Conservation (phyloP, 2,329 filamentous ascomycete species). For the Paracoccidioides lutzii region DNA sequence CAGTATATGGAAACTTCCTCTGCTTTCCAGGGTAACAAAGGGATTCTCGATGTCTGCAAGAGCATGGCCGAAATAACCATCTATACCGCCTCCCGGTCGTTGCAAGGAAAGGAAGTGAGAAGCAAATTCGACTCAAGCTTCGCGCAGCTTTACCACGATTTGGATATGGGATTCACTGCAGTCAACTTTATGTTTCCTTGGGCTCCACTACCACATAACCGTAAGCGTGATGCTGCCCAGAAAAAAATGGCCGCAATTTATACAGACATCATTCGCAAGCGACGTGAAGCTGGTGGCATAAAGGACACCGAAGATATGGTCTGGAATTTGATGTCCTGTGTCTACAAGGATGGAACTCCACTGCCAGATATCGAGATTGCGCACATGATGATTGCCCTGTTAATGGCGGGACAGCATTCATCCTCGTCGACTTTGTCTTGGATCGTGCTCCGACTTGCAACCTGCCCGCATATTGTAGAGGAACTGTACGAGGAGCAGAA, state of each 20-base stretch:
- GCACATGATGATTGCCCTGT: conserved; percentile 85
- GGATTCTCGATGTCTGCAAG: conserved; percentile 58
- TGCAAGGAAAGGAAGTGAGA: conserved; percentile 75
- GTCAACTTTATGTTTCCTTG: conserved; percentile 86
- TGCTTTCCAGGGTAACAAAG: conserved; percentile 54
- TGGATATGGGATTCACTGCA: conserved; percentile 79
- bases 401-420: conserved; percentile 87
- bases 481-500: conserved; percentile 76
- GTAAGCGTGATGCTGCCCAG: conserved; percentile 66
- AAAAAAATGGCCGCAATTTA: conserved; percentile 70
- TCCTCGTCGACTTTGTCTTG: conserved; percentile 73
- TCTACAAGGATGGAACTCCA: conserved; percentile 67
- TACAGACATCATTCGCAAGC: conserved; percentile 65
- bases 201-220: conserved; percentile 80
- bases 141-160: conserved; percentile 71
- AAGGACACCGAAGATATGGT: conserved; percentile 64
- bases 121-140: conserved; percentile 68
- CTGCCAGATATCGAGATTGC: conserved; percentile 78
- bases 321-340: conserved; percentile 74
- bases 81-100: conserved; percentile 73
- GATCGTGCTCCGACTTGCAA: conserved; percentile 71
- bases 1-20: conserved; percentile 58
- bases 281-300: conserved; percentile 43
- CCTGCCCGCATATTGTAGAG: conserved; percentile 65
- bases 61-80: conserved; percentile 78